Evolutionary conservation across 352 stramenopile genomes (phyloP).

Genomic region (Phytopythium sindhum): DNA sequence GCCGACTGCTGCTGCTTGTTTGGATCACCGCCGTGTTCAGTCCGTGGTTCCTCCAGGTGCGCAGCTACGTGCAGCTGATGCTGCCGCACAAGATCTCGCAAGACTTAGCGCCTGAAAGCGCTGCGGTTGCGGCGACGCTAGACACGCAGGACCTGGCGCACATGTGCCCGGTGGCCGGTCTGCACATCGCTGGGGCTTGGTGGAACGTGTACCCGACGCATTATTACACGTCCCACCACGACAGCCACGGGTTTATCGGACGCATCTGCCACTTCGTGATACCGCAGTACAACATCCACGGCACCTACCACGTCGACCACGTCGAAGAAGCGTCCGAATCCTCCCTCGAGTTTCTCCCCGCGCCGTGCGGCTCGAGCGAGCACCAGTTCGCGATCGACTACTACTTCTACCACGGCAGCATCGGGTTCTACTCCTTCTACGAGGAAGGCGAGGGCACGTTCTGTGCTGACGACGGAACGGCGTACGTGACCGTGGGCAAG

Average conservation of each 20-base stretch:
- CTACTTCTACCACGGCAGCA: slow-evolving; percentile 9
- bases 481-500: slow-evolving; percentile 13
- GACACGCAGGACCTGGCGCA: not conserved
- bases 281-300: slow-evolving; percentile 27
- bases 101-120: slow-evolving; percentile 4
- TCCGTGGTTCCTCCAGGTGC: slow-evolving; percentile 14
- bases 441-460: slow-evolving; percentile 17
- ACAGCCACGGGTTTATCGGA: not conserved
- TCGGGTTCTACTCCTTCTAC: slow-evolving; percentile 12
- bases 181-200: slow-evolving; percentile 7
- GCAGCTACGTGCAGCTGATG: slow-evolving; percentile 20
- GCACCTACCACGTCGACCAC: slow-evolving; percentile 11
- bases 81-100: slow-evolving; percentile 15
- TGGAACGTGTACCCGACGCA: slow-evolving; percentile 17
- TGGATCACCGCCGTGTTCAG: slow-evolving; percentile 13
- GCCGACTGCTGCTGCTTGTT: slow-evolving; percentile 8
- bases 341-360: not conserved
- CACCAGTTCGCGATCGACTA: slow-evolving; percentile 6
- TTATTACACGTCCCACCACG: slow-evolving; percentile 8
- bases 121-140: not conserved
- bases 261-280: slow-evolving; percentile 17
- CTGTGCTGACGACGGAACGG: slow-evolving; percentile 13
- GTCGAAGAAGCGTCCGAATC: not conserved
- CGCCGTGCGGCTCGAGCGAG: not conserved
- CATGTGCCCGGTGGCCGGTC: not conserved